Conservation (phyloP, 768 basidiomycete species). For the Lactarius deliciosus region DNA sequence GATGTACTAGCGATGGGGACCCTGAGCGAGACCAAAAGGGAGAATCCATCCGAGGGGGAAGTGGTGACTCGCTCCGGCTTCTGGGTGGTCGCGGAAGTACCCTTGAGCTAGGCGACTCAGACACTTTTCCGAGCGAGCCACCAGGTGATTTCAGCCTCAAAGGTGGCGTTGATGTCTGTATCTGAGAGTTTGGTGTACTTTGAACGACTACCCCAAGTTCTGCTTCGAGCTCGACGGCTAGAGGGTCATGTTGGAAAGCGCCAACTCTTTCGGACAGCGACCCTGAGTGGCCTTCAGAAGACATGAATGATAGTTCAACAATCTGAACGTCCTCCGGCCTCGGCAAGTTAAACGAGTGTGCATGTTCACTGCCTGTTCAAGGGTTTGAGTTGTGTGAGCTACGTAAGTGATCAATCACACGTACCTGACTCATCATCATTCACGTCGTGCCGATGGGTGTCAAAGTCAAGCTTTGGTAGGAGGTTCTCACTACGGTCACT, state of each 20-base stretch:
- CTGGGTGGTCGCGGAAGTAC: conserved; percentile 26
- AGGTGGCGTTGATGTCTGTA: conserved; percentile 26
- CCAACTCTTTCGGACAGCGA: conserved; percentile 28
- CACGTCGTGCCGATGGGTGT: conserved; percentile 22
- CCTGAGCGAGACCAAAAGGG: not conserved
- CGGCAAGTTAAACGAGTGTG: conserved; percentile 34
- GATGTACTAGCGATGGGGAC: not conserved
- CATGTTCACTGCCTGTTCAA: conserved; percentile 32
- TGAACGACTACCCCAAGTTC: conserved; percentile 24
- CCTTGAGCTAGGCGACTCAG: conserved; percentile 19
- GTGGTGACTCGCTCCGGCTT: conserved; percentile 25
- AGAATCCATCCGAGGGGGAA: conserved; percentile 5
- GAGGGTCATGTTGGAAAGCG: conserved; percentile 41
- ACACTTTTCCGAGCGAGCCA: conserved; percentile 11
- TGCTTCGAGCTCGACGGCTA: conserved; percentile 36
- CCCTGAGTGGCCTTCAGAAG: conserved; percentile 28
- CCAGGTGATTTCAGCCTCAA: conserved; percentile 16
- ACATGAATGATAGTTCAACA: conserved; percentile 34
- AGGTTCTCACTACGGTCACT: conserved; percentile 35
- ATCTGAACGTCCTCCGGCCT: conserved; percentile 35
- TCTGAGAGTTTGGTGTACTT: conserved; percentile 21
- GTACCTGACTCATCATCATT: conserved; percentile 18
- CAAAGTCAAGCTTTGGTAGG: conserved; percentile 39
- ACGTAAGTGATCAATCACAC: not conserved
- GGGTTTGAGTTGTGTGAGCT: conserved; percentile 7